Evolutionary conservation across 2,329 filamentous ascomycete genomes (phyloP), one percentile per base, ranked within the genome.

Genomic region (Escovopsis sp.): DNA sequence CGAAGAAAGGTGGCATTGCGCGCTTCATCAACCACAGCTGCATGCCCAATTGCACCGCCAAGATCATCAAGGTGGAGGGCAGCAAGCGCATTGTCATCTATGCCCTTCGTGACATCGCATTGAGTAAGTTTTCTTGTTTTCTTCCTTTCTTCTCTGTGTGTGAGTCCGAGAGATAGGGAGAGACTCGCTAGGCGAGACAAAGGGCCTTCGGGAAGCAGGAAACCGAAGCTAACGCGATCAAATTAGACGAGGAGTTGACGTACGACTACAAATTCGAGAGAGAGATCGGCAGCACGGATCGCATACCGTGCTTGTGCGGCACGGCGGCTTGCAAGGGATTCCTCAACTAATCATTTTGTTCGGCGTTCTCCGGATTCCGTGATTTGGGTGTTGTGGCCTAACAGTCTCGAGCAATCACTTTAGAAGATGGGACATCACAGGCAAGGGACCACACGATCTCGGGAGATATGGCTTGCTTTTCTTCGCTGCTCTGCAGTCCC

Each of bases 251-350:
- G 62, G 90, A 98, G 66, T 76, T 98, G 56, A 98, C 90, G 2
- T 98, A 98, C 64, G 90, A 98, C 65, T 98, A 98, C 72, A 98
- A 98, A 60, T 98, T 98, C 57, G 90, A 98, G 65, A 82, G 90
- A 49, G 90, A 98, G 61, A 84, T 92, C 51, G 86, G 86, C 51
- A 92, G 85, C 47, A 74, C 86, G 43, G 90, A 98, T 58, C 84
- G 90, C 44, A 94, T 98, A 49, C 90, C 90, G 34, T 98, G 90
- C 65, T 76, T 98, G 34, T 98, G 90, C 58, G 90, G 90, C 40
- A 94, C 88, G 30, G 76, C 87, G 21, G 86, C 85, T 33, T 98
- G 90, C 67, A 98, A 98, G 68, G 90, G 90, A 43, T 98, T 96
- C 66, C 83, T 98, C 61, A 98, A 98, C 62, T 98, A 69, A 73